Evolutionary conservation across 495 filamentous ascomycete species (phyloP).

Genomic region (Aspergillus asperescens): DNA sequence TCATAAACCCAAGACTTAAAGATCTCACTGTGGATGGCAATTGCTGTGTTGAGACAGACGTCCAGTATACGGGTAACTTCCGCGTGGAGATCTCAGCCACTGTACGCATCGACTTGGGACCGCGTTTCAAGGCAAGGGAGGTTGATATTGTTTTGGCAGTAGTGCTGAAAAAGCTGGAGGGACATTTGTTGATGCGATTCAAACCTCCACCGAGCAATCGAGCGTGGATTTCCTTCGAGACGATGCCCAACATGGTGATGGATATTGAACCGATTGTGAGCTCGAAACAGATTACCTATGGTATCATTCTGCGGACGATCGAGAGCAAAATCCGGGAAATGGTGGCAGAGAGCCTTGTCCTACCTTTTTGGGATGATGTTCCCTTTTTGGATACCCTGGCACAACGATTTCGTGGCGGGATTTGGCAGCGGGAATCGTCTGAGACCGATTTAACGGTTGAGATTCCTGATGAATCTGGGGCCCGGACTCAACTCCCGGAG

Average conservation of each 20-base stretch:
- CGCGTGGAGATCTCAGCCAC: slow-evolving; percentile 82
- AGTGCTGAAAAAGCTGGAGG: slow-evolving; percentile 78
- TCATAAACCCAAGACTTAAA: slow-evolving; percentile 83
- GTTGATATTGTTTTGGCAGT: slow-evolving; percentile 85
- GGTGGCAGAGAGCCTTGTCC: slow-evolving; percentile 84
- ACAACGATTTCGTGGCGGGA: slow-evolving; percentile 78
- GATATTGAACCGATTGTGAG: slow-evolving; percentile 92
- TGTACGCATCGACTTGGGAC: slow-evolving; percentile 82
- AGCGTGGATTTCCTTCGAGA: slow-evolving; percentile 89
- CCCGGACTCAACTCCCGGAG: slow-evolving; percentile 40
- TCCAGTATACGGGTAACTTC: slow-evolving; percentile 85
- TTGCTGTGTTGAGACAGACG: slow-evolving; percentile 74
- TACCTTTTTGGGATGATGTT: slow-evolving; percentile 91
- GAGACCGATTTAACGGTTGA: slow-evolving; percentile 45
- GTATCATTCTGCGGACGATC: slow-evolving; percentile 83
- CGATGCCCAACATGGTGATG: slow-evolving; percentile 86
- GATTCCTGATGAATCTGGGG: slow-evolving; percentile 52
- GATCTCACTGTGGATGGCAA: slow-evolving; percentile 91
- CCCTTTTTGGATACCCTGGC: slow-evolving; percentile 77
- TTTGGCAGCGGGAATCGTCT: slow-evolving; percentile 66
- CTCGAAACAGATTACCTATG: slow-evolving; percentile 90
- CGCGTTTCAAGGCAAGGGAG: slow-evolving; percentile 82
- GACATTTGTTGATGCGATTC: slow-evolving; percentile 76
- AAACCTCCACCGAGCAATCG: slow-evolving; percentile 96
- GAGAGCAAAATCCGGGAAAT: slow-evolving; percentile 92